Percentiles rank a stretch among this genome's conserved stretches.
Conservation (phyloP, 1,284 basidiomycete genomes). For the Rhodofomes roseus region DNA sequence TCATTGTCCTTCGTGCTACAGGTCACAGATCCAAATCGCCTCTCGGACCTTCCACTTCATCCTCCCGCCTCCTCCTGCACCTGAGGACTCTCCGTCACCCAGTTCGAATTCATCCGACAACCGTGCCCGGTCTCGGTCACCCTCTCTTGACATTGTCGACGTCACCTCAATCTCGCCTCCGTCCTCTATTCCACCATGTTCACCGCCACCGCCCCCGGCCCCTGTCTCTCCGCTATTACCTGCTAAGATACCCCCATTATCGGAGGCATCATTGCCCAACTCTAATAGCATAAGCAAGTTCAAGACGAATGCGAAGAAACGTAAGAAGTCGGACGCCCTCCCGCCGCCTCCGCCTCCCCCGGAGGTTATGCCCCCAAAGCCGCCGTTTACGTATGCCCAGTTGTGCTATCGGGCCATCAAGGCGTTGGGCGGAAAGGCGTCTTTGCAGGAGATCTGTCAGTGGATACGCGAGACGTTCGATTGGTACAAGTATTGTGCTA, state of each 20-base stretch:
- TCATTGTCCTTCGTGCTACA: conserved; percentile 29
- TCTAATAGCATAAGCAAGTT: conserved; percentile 49
- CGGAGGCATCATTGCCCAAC: conserved; percentile 49
- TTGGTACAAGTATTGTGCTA: conserved; percentile 80
- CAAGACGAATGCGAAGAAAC: conserved; percentile 61
- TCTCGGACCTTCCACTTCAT: conserved; percentile 97
- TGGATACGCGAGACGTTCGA: conserved; percentile 89
- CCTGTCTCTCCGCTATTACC: conserved; percentile 21
- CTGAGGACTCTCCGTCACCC: conserved; percentile 73
- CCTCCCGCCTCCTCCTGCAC: conserved; percentile 72
- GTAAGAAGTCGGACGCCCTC: conserved; percentile 57
- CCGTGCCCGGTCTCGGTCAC: conserved; percentile 56
- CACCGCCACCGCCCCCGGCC: conserved; percentile 62
- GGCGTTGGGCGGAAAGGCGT: conserved; percentile 78
- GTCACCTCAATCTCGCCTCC: conserved; percentile 78
- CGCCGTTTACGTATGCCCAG: conserved; percentile 73
- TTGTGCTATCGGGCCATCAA: conserved; percentile 79
- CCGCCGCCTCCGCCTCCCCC: conserved; percentile 48
- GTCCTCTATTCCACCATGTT: conserved; percentile 72
- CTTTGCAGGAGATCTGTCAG: conserved; percentile 86
- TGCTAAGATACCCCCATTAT: conserved; percentile 27
- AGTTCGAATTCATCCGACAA: conserved; percentile 61
- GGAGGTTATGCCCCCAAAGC: conserved; percentile 77
- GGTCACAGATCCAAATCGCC: conserved; percentile 98
- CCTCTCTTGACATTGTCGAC: conserved; percentile 75